Base-by-base conservation (phyloP, 208 protist genomes). In the Trypanosoma platydactyli region DNA sequence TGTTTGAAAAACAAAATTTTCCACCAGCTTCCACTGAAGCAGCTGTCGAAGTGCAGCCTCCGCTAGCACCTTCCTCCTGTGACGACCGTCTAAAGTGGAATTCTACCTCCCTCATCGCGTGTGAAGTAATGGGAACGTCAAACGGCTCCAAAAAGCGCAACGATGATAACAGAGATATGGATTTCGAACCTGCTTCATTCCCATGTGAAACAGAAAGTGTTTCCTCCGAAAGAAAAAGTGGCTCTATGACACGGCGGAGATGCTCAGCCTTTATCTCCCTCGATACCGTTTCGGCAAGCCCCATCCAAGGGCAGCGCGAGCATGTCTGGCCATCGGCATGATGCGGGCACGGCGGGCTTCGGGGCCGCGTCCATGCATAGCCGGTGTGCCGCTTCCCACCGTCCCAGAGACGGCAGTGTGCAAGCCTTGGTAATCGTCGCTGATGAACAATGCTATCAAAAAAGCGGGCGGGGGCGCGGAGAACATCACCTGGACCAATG, bases 231-330 rank as follows among this genome's bases (percentile, higher is more conserved):
- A n/a, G 24, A 15, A 48, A 35, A 64, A 58, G 25, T 24, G 41
- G 24, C 50, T 68, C 65, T 22, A 65, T 5, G 15, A 52, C 57
- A 27, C 52, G 61, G 24, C 56, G 69, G 4, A 81, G 46, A 35
- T 64, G 22, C 33, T 78, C 70, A 13, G 76, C 49, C 25, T 84
- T 86, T 59, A 79, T 61, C 9, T 71, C 74, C 25, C 60, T 62
- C 13, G 79, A 73, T n/a, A 78, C 69, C 11, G 61, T 33, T 3
- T 40, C 33, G 5, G 67, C 56, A 5, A 58, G 45, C 7, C 75
- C 74, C 82, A 92, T 91, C 89, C 89, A 94, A 27, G 86, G 89
- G 64, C 86, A 92, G 5, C 76, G 75, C 29, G n/a, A 13, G 51
- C 89, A 94, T 6, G 22, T 12, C 9, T 42, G 68, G 27, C 46